Percentiles rank a stretch among this genome's conserved stretches.
Evolutionary conservation across 73 alveolate species (phyloP).

Genomic region (Paramecium biaurelia): DNA sequence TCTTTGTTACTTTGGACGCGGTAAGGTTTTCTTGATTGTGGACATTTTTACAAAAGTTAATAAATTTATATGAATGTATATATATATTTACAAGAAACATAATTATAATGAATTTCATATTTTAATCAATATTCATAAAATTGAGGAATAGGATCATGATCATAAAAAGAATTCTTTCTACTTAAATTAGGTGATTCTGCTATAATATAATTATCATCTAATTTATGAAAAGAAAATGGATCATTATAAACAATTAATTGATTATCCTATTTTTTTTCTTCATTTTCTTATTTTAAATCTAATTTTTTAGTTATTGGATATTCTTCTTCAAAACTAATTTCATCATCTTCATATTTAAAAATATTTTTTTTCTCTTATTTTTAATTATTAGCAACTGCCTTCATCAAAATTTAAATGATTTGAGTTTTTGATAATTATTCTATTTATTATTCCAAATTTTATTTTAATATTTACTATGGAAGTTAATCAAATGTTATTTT

Average conservation of each 20-base stretch:
- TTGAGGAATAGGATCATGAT: background rate
- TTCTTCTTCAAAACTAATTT: slow-evolving; percentile 25
- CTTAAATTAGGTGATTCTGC: background rate
- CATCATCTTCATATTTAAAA: slow-evolving; percentile 21
- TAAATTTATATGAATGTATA: background rate
- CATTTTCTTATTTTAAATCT: background rate
- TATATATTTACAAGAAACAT: background rate
- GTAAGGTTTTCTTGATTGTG: background rate
- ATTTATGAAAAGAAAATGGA: background rate
- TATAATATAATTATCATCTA: slow-evolving; percentile 7
- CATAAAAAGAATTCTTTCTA: slow-evolving; percentile 15
- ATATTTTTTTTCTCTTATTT: background rate
- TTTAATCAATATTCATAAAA: background rate
- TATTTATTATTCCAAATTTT: background rate
- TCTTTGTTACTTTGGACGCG: background rate
- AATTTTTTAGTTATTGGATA: slow-evolving; percentile 1
- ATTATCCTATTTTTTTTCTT: background rate
- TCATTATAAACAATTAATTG: background rate
- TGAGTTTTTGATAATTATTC: background rate
- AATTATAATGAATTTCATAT: background rate
- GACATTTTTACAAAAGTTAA: background rate
- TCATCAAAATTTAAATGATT: background rate
- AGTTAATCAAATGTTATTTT: background rate
- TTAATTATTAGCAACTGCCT: background rate
- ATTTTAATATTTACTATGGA: background rate